Evolutionary conservation across 1,284 basidiomycete species (phyloP), one percentile per base, ranked within the genome.

Genomic region (Coriolopsis trogii): DNA sequence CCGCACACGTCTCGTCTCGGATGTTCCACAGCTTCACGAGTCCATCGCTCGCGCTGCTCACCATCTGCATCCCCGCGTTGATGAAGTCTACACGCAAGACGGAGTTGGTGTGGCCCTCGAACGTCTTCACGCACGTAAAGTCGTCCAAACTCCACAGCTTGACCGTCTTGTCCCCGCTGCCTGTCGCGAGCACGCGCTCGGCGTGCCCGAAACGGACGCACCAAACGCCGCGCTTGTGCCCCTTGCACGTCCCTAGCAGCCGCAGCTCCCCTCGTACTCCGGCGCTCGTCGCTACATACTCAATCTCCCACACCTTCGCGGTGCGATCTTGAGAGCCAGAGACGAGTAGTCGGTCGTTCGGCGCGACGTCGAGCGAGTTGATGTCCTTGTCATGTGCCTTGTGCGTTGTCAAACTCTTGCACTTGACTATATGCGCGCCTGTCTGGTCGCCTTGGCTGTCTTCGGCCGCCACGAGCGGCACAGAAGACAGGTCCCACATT

Each of bases 341-440:
- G 16, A 88, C 95, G 37, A 99, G 81, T 56, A 96, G 73, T 49
- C 79, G 80, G 70, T 98, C 92, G 67, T 98, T 95, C 3, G 95
- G 95, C 13, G 96, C 80, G 21, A 99, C 78, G 69, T 98, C 97
- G 34, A 99, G 79, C 41, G 95, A 85, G 72, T 99, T 99, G 74
- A 99, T 98, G 72, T 99, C 97, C 73, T 98, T 99, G 50, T 99
- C 97, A 70, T 99, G 96, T 12, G 95, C 93, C 65, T 91, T 91
- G 47, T 91, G 84, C 3, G 97, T 99, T n/a, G 84, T 79, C 21
- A 99, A 75, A 55, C 91, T 94, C 61, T 82, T 85, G 61, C 88
- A 87, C 59, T 82, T 84, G 15, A 77, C 54, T 26, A 29, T 15
- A 31, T 39, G 56, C 7, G 55, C 46, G 30, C 30, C 30, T 24